Base-by-base conservation (phyloP, 2,329 filamentous ascomycete species). In the Thielaviopsis punctulata region DNA sequence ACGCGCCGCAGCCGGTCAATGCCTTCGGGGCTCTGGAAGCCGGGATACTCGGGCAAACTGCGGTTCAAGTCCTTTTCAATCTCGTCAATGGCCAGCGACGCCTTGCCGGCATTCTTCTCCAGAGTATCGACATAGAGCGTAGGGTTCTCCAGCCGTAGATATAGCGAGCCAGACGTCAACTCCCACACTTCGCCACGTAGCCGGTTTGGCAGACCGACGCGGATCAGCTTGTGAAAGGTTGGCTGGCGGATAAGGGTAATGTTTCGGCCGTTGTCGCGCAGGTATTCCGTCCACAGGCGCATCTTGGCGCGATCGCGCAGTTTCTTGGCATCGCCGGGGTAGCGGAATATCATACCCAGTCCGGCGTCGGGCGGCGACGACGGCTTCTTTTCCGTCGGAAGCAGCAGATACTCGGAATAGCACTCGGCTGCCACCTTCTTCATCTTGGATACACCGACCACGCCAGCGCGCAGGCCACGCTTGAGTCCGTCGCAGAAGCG, bases 41-140 rank as follows among this genome's bases (percentile, higher is more conserved):
- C 92, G 18, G 92, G 87, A 64, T 98, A 98, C 66, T 98, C 92
- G 1, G 92, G 92, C 58, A 98, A 69, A 72, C 89, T 95, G 58
- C 92, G 80, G 66, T 98, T 98, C 48, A 98, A 69, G 63, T 98
- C 92, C 66, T 98, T 98, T 64, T 98, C 92, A 58, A 98, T 98
- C 71, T 98, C 92, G 64, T 98, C 92, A 59, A 96, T 96, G 45
- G 92, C 92, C 56, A 98, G 75, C 10, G 90, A 96, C 58, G 93
- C 86, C 62, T 83, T 78, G 7, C 92, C 92, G 6, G 83, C 78
- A 60, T 83, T 89, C 62, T 92, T 90, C 49, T 77, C 72, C 45
- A 98, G 70, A 0, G 89, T 96, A 54, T 98, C 86, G 45, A 76
- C 70, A 62, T 90, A 98, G 4, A 90, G 70, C 10, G 79, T 84